Base-by-base conservation (phyloP, 371 early-diverging fungal species). In the Apophysomyces elegans region DNA sequence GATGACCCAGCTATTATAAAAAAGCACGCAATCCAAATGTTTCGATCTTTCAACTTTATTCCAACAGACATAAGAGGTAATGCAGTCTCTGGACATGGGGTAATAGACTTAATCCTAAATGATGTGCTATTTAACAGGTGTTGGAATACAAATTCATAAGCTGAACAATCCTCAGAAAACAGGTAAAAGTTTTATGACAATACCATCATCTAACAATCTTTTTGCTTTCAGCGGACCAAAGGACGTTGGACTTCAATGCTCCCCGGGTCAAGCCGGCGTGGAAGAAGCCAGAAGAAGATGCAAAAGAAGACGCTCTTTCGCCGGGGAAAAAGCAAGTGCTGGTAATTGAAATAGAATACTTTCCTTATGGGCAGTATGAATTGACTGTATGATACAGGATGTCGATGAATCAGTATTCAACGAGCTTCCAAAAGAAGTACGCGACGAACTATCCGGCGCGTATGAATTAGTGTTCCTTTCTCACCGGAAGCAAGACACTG, bases 101-200 rank as follows among this genome's bases (percentile, higher is more conserved):
- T 9, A 6, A n/a, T 16, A 47, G 1, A 47, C 9, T 21, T 18
- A 21, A 26, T 7, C 9, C 54, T 50, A 1, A 37, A 50, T 21
- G 8, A 37, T n/a, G 11, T 41, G 16, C 43, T 61, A 18, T 36
- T 6, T 43, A 35, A n/a, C 58, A 66, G 82, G 80, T 7, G 67
- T 90, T 11, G 92, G 92, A 0, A 88, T 90, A 16, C 88, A 88
- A 57, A 71, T 91, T 18, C 78, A 84, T n/a, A 84, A 83, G 61
- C 73, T 91, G 0, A 67, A 81, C 43, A 69, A 64, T 61, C 66
- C 7, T 47, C 67, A 14, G 37, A 63, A 61, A 69, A 11, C 54
- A 8, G 54, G 54, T 50, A 50, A 2, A 50, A 41, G 5, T 11
- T 41, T 41, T 50, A 21, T 2, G 5, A 16, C 5, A 50, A 11